A percentile compares a stretch with the other conserved stretches of the same genome.
Conservation (phyloP, 371 early-diverging fungal species). For the Rhizoclosmatium hyalinum region DNA sequence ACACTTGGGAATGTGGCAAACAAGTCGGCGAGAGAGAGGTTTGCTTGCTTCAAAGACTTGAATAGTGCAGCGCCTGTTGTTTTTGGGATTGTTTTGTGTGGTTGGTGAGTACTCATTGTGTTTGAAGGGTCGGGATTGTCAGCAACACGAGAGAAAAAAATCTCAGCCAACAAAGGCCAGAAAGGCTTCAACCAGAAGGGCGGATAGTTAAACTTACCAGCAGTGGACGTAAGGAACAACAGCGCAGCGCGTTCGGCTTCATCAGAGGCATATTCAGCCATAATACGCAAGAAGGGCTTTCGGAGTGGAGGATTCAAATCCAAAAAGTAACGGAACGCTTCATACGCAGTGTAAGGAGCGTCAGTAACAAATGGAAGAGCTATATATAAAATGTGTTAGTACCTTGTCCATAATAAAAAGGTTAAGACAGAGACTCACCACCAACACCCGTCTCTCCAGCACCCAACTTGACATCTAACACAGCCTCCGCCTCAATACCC, state of each 20-base stretch:
- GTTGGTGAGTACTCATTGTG: neutral
- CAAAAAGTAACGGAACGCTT: conserved; percentile 72
- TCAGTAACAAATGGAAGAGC: conserved; percentile 37
- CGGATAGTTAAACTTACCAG: conserved; percentile 52
- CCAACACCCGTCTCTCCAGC: conserved; percentile 17
- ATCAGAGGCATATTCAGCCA: conserved; percentile 76
- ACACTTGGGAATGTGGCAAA: conserved; percentile 79
- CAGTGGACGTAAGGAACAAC: conserved; percentile 79
- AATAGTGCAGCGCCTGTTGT: conserved; percentile 54
- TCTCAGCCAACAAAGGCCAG: neutral
- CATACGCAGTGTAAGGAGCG: conserved; percentile 52
- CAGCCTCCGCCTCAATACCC: conserved; percentile 12
- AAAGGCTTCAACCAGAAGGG: neutral
- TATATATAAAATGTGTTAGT: conserved; percentile 5
- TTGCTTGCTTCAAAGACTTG: conserved; percentile 18
- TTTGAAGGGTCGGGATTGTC: no score
- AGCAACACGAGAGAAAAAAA: neutral
- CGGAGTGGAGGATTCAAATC: conserved; percentile 77
- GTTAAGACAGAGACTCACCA: neutral
- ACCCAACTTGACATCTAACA: neutral
- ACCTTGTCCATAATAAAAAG: neutral
- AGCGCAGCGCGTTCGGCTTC: conserved; percentile 75
- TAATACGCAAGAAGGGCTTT: conserved; percentile 79
- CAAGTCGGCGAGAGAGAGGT: conserved; percentile 58
- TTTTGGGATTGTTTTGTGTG: neutral